A percentile compares a stretch with the other conserved stretches of the same genome.
These are phyloP conservation scores for Theobroma cacao DNA, from an alignment of 345 rosid species.

Conservation along the genomic window DNA sequence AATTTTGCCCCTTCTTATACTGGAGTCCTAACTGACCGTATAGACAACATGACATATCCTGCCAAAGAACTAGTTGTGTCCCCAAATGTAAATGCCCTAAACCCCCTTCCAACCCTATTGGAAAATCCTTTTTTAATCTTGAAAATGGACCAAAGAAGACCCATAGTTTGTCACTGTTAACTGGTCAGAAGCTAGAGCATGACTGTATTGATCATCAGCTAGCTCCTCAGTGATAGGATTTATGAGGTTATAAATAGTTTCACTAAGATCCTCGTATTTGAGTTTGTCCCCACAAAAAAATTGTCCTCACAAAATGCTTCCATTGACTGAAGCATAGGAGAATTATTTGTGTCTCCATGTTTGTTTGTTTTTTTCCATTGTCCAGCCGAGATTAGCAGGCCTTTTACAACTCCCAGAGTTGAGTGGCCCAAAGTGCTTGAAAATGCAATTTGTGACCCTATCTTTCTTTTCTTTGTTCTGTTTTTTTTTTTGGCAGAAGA, in stretches of 20 bases:
- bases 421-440: not conserved
- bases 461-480: not conserved
- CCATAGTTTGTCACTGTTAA: not conserved
- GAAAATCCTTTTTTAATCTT: not conserved
- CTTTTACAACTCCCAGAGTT: not conserved
- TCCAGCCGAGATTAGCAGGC: not conserved
- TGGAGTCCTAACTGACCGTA: not conserved
- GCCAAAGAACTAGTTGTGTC: not conserved
- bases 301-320: not conserved
- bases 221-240: not conserved
- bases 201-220: not conserved
- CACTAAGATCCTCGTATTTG: not conserved
- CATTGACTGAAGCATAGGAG: not conserved
- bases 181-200: not conserved
- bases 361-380: not conserved
- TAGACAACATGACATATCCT: not conserved
- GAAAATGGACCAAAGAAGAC: not conserved
- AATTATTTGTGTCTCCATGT: not conserved
- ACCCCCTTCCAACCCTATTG: not conserved
- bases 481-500: not conserved
- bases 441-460: not conserved
- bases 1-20: too few species aligned
- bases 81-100: not conserved
- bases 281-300: not conserved
- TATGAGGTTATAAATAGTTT: not conserved